Evolutionary conservation across 2,329 filamentous ascomycete genomes (phyloP), one percentile per base, ranked within the genome.

Genomic region (Clarireedia homoeocarpa): DNA sequence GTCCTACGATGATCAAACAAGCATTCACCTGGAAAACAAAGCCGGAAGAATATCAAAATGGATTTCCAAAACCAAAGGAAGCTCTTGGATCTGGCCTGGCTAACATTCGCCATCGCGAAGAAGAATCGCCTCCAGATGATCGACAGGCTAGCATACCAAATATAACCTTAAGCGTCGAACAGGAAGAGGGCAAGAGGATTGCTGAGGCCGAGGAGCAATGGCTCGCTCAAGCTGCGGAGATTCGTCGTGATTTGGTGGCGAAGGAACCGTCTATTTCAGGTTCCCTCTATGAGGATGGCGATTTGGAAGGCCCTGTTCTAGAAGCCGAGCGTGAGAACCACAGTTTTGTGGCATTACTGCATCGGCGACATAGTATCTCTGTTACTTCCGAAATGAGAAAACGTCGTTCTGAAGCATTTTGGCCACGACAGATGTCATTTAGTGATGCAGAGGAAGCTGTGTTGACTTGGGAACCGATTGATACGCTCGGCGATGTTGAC

Each of bases 401-500:
- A 52, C 60, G 59, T 6, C 70, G 74, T 1, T 77, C 82, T 58
- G 83, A 88, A 59, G 76, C 77, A 27, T 81, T 80, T 56, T 89
- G 85, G 80, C 82, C 86, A 1, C 82, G 87, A 1, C 81, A 86
- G 45, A 76, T 91, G 60, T 91, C 87, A 4, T 91, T 91, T 68
- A 84, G 85, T 57, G 78, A 85, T 46, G 88, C 85, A 1, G 86
- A 89, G 71, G 85, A 90, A 58, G 86, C 84, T n/a, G 73, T 91
- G 6, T 72, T 91, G 1, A 75, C 73, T 15, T 91, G 87, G 86
- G 74, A 80, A 5, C 77, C 81, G 48, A 70, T 85, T 26, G 69
- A 75, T 4, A 72, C 74, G 54, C 59, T 77, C 2, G 59, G 65
- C 3, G 69, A 72, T 30, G 70, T 64, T 10, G 67, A 64, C 10